A percentile compares a stretch with the other conserved stretches of the same genome.
Conservation (phyloP, 306 rosid species). For the Ochetophila trinervis region DNA sequence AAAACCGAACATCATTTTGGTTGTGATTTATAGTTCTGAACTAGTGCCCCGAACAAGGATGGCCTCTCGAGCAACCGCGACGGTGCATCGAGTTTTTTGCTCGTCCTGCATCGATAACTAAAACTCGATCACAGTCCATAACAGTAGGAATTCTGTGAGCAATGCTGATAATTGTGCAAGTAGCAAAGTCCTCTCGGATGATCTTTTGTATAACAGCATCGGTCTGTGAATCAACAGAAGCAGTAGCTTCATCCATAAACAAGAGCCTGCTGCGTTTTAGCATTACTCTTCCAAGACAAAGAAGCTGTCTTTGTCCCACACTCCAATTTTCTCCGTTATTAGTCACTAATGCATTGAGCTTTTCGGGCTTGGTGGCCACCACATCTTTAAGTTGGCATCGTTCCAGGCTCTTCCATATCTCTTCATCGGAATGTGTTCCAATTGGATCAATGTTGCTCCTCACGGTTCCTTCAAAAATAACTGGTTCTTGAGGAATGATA, state of each 20-base stretch:
- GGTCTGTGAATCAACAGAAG: conserved; percentile 95
- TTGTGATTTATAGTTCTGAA: conserved; percentile 49
- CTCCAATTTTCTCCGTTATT: conserved; percentile 97
- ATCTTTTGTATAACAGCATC: conserved; percentile 85
- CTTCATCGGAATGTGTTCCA: conserved; percentile 68
- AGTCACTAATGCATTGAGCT: conserved; percentile 74
- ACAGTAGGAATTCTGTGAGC: conserved; percentile 98
- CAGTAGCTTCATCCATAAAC: conserved; percentile 97
- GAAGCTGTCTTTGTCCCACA: conserved; percentile 95
- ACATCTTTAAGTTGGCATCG: conserved; percentile 91
- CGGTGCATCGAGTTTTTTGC: conserved; percentile 84
- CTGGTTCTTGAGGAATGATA: conserved; percentile 98
- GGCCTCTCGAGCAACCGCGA: conserved; percentile 65
- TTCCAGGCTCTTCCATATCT: conserved; percentile 89
- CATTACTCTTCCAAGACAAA: conserved; percentile 90
- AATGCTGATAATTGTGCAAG: conserved; percentile 89
- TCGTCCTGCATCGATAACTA: conserved; percentile 79
- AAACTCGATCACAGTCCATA: conserved; percentile 84
- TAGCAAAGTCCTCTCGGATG: conserved; percentile 80
- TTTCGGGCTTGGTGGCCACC: conserved; percentile 75
- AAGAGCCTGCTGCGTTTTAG: conserved; percentile 76
- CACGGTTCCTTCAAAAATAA: conserved; percentile 93
- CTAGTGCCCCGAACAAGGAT: conserved; percentile 74
- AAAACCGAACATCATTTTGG: not conserved
- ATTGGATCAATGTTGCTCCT: conserved; percentile 87